phyloP scores from a whole-genome alignment of 352 stramenopile species.

The Aphanomyces invadans region DNA sequence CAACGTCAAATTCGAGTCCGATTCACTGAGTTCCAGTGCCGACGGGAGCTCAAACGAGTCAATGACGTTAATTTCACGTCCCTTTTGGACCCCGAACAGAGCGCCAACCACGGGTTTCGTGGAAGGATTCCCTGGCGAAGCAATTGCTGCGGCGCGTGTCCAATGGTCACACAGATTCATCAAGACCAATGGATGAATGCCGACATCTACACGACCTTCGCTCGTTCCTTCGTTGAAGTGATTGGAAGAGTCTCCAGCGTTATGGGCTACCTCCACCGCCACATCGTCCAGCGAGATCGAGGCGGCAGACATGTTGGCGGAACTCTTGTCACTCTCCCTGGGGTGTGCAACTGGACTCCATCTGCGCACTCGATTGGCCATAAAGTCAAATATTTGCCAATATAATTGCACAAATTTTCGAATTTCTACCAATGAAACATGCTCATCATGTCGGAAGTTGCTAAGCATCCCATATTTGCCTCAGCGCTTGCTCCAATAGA shows the following conservation, averaged over 20 bases:
- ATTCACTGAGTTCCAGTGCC: conserved; percentile 29
- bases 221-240: conserved; percentile 10
- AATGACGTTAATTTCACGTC: conserved; percentile 67
- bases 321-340: no score
- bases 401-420: not conserved
- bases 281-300: conserved; percentile 2
- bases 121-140: conserved; percentile 26
- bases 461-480: no score
- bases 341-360: no score
- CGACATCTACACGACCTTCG: conserved; percentile 28
- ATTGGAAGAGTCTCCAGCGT: not conserved
- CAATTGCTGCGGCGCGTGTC: conserved; percentile 72
- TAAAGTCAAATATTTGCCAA: not conserved
- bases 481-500: conserved; percentile 12
- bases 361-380: not conserved
- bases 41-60: conserved; percentile 87
- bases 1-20: conserved; percentile 1
- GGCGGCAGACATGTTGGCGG: not conserved
- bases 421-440: not conserved
- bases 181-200: conserved; percentile 85
- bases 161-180: conserved; percentile 94
- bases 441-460: no score
- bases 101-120: conserved; percentile 68
- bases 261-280: not conserved
- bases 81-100: conserved; percentile 89